Evolutionary conservation across 345 rosid genomes (phyloP).

Genomic region (Ceriops zippeliana): DNA sequence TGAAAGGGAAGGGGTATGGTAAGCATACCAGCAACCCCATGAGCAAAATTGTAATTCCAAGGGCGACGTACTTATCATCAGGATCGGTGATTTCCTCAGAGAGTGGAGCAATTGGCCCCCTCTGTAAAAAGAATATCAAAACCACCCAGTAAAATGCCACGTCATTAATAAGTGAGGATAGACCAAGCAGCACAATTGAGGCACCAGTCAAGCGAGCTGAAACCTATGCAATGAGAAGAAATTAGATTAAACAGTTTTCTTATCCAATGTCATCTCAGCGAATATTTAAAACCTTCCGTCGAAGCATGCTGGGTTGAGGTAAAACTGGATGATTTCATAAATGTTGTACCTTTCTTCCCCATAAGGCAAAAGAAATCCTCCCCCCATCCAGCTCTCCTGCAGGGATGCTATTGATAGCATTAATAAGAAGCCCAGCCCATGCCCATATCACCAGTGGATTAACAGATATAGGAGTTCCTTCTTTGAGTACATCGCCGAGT

Average conservation of each 20-base stretch:
- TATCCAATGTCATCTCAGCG: no score
- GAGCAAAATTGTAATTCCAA: constrained; percentile 66
- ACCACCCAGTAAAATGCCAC: constrained; percentile 93
- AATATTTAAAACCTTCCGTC: no score
- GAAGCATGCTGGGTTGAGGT: neutral
- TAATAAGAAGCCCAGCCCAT: constrained; percentile 93
- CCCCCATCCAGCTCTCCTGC: constrained; percentile 97
- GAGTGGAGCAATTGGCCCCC: constrained; percentile 81
- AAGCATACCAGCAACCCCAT: constrained; percentile 76
- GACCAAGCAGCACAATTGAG: constrained; percentile 67
- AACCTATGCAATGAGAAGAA: constrained; percentile 41
- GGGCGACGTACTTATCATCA: constrained; percentile 49
- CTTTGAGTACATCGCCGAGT: constrained; percentile 79
- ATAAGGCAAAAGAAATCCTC: constrained; percentile 69
- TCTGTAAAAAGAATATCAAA: constrained; percentile 76
- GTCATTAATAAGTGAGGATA: constrained; percentile 72
- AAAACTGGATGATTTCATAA: neutral
- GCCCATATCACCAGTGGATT: constrained; percentile 92
- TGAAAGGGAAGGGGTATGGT: constrained; percentile 81
- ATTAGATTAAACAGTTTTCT: constrained; percentile 1
- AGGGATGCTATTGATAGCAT: constrained; percentile 92
- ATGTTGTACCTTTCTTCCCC: constrained; percentile 87
- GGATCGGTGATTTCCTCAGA: constrained; percentile 76
- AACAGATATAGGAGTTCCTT: constrained; percentile 76
- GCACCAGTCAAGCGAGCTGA: constrained; percentile 59